A percentile compares a stretch with the other conserved stretches of the same genome.
Conservation (phyloP, 2,329 filamentous ascomycete genomes). For the Epichloe uncinata region DNA sequence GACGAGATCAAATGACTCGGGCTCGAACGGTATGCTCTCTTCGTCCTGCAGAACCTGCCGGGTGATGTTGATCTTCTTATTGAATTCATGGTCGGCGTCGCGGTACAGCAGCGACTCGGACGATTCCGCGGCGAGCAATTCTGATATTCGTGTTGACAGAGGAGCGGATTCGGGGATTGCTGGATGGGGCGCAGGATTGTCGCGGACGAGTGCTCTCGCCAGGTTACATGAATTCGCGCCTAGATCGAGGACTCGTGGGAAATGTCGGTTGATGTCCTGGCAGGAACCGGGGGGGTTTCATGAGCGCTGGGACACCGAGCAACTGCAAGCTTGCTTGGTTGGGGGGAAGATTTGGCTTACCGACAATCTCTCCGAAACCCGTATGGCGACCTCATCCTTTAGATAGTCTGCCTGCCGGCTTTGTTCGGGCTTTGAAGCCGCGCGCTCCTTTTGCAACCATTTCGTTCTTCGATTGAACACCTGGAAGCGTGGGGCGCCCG, state of each 20-base stretch:
- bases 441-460: slow-evolving; percentile 82
- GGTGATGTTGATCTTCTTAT: slow-evolving; percentile 56
- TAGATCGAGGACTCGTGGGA: slow-evolving; percentile 74
- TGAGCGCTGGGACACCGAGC: background rate
- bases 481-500: slow-evolving; percentile 66
- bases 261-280: slow-evolving; percentile 84
- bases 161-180: slow-evolving; percentile 47
- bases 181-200: slow-evolving; percentile 50
- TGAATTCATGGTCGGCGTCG: slow-evolving; percentile 63
- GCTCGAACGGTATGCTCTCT: slow-evolving; percentile 61
- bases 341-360: slow-evolving; percentile 27
- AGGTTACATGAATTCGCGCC: slow-evolving; percentile 95
- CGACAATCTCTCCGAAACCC: slow-evolving; percentile 74
- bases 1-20: slow-evolving; percentile 75
- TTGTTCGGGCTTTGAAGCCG: slow-evolving; percentile 53
- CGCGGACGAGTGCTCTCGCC: slow-evolving; percentile 62
- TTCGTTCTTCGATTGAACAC: slow-evolving; percentile 86
- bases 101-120: slow-evolving; percentile 68
- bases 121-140: slow-evolving; percentile 70
- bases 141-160: slow-evolving; percentile 55
- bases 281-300: background rate
- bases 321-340: no score
- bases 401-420: slow-evolving; percentile 83
- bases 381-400: slow-evolving; percentile 77
- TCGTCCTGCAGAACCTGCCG: slow-evolving; percentile 63